A percentile compares a stretch with the other conserved stretches of the same genome.
phyloP scores from a whole-genome alignment of 164 flowering plant genomes.

The Nymphaea colorata region DNA sequence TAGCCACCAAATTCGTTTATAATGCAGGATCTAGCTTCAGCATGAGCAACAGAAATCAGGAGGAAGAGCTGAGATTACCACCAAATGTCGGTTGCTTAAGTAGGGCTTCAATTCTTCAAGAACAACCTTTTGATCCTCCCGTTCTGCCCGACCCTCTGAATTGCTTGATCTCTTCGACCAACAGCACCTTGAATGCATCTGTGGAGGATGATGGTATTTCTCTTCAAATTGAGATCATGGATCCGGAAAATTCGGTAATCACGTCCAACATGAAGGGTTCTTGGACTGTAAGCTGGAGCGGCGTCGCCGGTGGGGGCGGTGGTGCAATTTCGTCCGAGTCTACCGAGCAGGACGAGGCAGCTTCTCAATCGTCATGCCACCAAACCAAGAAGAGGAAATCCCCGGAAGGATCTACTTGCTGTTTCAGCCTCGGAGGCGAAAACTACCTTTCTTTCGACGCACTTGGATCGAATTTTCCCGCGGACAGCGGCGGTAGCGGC shows the following conservation, averaged over 20 bases:
- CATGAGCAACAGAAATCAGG: background rate
- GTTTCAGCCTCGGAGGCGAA: background rate
- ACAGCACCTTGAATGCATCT: slow-evolving; percentile 38
- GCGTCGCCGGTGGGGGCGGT: background rate
- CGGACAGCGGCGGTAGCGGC: slow-evolving; percentile 3
- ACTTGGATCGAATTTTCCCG: slow-evolving; percentile 14
- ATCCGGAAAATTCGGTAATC: slow-evolving; percentile 11
- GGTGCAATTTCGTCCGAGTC: slow-evolving; percentile 28
- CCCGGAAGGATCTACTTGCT: background rate
- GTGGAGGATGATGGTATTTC: slow-evolving; percentile 61
- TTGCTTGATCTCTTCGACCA: slow-evolving; percentile 46
- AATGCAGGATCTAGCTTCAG: too few relatives aligned
- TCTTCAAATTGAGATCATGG: background rate
- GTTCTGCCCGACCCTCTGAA: slow-evolving; percentile 37
- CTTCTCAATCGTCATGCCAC: slow-evolving; percentile 13
- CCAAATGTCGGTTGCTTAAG: slow-evolving; percentile 11
- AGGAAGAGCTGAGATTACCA: slow-evolving; percentile 12
- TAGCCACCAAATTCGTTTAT: background rate
- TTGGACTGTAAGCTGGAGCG: slow-evolving; percentile 20
- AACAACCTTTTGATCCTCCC: background rate
- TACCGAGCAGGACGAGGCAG: slow-evolving; percentile 10
- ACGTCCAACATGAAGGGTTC: slow-evolving; percentile 35
- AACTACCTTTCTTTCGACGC: slow-evolving; percentile 13
- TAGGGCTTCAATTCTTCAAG: background rate
- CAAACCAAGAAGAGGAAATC: slow-evolving; percentile 7